Evolutionary conservation across 208 protist species (phyloP).

Genomic region (Polymyxa betae): DNA sequence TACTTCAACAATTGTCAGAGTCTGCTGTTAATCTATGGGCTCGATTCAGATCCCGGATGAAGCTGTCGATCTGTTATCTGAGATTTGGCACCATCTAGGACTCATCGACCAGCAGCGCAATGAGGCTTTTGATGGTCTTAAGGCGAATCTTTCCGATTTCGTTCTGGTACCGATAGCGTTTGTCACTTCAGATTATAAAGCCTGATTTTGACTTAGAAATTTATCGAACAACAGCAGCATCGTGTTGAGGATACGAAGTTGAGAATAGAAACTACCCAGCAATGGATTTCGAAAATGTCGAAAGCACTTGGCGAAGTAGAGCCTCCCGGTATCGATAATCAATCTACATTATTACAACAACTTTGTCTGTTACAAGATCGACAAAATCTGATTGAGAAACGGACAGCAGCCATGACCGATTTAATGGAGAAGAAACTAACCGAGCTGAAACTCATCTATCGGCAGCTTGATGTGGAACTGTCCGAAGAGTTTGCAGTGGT

Average conservation of each 20-base stretch:
- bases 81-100: neutral
- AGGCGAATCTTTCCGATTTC: neutral
- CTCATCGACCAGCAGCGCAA: neutral
- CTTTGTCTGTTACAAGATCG: too few species aligned
- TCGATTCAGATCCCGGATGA: neutral
- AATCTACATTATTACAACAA: too few species aligned
- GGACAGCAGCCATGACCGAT: neutral
- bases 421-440: neutral
- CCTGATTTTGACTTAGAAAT: too few species aligned
- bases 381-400: too few species aligned
- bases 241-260: neutral
- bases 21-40: too few species aligned
- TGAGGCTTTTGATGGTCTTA: neutral
- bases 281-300: neutral
- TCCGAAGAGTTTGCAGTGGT: slow-evolving; percentile 10
- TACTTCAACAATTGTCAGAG: too few species aligned
- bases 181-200: neutral
- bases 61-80: neutral
- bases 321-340: too few species aligned
- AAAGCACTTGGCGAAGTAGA: neutral
- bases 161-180: neutral
- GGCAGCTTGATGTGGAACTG: neutral
- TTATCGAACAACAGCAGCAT: too few species aligned
- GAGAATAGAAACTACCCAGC: neutral
- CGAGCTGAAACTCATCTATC: neutral